phyloP scores from a whole-genome alignment of 805 yeast genomes.

The Nakazawaea wyomingensis region DNA sequence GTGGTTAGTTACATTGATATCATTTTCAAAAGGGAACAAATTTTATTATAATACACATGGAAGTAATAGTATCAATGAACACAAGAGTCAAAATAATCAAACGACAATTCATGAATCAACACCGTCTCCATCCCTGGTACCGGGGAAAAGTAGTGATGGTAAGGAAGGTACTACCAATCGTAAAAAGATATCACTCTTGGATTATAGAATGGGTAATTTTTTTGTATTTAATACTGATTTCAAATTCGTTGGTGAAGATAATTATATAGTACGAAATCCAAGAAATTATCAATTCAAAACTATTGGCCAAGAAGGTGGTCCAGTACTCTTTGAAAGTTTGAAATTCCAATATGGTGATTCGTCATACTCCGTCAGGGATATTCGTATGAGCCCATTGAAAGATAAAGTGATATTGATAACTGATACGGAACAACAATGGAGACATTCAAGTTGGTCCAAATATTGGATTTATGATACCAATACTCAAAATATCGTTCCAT shows the following conservation, averaged over 20 bases:
- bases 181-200: constrained; percentile 22
- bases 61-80: not conserved
- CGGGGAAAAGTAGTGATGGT: not conserved
- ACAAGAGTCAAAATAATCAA: not conserved
- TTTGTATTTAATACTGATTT: constrained; percentile 20
- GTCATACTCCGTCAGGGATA: constrained; percentile 33
- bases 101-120: constrained; percentile 11
- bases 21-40: constrained; percentile 17
- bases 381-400: constrained; percentile 39
- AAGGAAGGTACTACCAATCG: constrained; percentile 8
- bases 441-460: constrained; percentile 61
- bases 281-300: constrained; percentile 18
- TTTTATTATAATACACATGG: not conserved
- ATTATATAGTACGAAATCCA: constrained; percentile 18
- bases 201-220: constrained; percentile 25
- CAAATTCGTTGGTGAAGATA: constrained; percentile 22
- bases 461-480: constrained; percentile 59
- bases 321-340: constrained; percentile 24
- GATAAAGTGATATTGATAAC: constrained; percentile 52
- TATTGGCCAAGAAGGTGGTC: constrained; percentile 24
- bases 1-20: constrained; percentile 22
- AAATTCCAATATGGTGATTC: constrained; percentile 38
- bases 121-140: constrained; percentile 2
- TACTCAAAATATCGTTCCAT: constrained; percentile 26
- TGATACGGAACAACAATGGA: constrained; percentile 45